Evolutionary conservation across 306 rosid species (phyloP), one percentile per base, ranked within the genome.

Genomic region (Nissolia schottii): DNA sequence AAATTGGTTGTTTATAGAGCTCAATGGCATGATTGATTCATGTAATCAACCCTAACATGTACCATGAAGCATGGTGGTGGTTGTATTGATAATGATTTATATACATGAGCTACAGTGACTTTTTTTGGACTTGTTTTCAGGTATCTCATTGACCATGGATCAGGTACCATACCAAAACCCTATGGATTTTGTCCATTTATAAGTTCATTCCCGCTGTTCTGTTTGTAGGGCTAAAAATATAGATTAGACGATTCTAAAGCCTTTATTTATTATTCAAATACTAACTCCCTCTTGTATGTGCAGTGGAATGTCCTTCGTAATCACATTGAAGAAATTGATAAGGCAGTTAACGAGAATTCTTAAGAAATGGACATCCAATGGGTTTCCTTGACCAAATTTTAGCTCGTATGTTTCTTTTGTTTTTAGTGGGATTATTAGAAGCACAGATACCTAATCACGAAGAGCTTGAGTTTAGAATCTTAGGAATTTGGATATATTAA

Each of bases 231-330:
- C 24, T n/a, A 20, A 60, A 57, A 16, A 14, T 40, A 4, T 4
- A 25, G 37, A 77, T 20, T 32, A 18, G 32, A 38, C 22, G 23
- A 40, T 50, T 50, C 20, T 49, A 53, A 29, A 18, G 45, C n/a
- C 31, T 9, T 23, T 51, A 2, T 9, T 23, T 51, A 2, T 61
- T 54, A 18, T 56, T 38, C 28, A 45, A 41, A 63, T 54, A 34
- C 69, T 35, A 12, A 69, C 45, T 35, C 15, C 7, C 1, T 61
- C 18, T 46, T 1, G 32, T 64, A 18, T 83, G 28, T 89, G 92
- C 87, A 94, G 99, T 94, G 99, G 99, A 88, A 76, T 51, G 77
- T 82, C 38, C 91, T 94, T 15, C 88, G 91, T 13, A 59, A 76
- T 59, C 96, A 91, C 43, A 74, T 86, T 34, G 97, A 80, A 56